Evolutionary conservation across 257 asterid genomes (phyloP).

Genomic region (Solanum corneliomulleri): DNA sequence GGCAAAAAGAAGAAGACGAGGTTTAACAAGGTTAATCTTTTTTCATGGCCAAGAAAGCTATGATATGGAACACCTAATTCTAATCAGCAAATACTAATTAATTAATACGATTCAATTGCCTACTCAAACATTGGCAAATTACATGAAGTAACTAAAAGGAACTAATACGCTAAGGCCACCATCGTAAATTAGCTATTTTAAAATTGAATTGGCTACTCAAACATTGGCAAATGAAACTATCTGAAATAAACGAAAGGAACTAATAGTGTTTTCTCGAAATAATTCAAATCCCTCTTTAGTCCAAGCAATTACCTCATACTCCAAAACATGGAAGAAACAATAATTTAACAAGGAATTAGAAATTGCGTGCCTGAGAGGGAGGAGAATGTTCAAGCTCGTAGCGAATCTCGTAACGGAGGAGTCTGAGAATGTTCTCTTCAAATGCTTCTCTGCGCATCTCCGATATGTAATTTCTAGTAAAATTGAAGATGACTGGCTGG

Average conservation of each 20-base stretch:
- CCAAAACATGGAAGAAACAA: neutral
- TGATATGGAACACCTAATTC: neutral
- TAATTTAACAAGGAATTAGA: neutral
- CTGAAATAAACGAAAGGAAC: neutral
- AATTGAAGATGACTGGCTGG: neutral
- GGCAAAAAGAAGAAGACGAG: neutral
- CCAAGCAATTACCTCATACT: neutral
- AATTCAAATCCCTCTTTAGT: neutral
- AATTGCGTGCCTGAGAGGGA: constrained; percentile 36
- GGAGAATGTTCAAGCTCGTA: constrained; percentile 61
- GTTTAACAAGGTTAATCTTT: neutral
- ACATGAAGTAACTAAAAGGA: neutral
- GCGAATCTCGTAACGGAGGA: constrained; percentile 62
- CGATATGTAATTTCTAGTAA: constrained; percentile 34
- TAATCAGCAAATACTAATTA: neutral
- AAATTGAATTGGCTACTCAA: neutral
- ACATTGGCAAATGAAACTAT: neutral
- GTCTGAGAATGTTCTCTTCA: constrained; percentile 69
- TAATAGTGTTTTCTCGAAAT: neutral
- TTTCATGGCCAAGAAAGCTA: neutral
- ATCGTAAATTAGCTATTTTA: neutral
- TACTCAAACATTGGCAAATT: neutral
- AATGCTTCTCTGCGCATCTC: constrained; percentile 75
- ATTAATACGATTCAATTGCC: neutral
- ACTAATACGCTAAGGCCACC: neutral